Evolutionary conservation across 2,329 filamentous ascomycete genomes (phyloP).

Genomic region (Trichoderma afroharzianum): DNA sequence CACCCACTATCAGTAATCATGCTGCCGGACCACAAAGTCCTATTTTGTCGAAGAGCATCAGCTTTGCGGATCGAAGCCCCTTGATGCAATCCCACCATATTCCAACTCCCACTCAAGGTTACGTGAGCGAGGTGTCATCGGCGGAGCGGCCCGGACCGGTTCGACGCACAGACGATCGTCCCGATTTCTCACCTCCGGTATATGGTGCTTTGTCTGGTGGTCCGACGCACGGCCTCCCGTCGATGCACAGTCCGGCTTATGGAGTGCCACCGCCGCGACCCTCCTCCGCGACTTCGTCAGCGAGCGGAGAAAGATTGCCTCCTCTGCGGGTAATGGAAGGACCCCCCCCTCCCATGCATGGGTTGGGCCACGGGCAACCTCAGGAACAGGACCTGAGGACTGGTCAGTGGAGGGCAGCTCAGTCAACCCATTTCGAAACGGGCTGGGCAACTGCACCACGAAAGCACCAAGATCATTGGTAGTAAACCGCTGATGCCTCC

Average conservation of each 20-base stretch:
- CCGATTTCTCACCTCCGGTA: constrained; percentile 39
- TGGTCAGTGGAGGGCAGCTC: constrained; percentile 35
- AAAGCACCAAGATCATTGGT: constrained; percentile 24
- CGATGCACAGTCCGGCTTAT: constrained; percentile 40
- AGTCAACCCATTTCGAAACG: constrained; percentile 32
- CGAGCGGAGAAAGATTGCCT: constrained; percentile 43
- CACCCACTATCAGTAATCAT: constrained; percentile 52
- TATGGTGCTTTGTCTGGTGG: constrained; percentile 37
- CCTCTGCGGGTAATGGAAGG: constrained; percentile 46
- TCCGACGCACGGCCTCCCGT: constrained; percentile 38
- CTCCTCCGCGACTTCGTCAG: constrained; percentile 36
- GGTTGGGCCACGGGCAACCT: constrained; percentile 25
- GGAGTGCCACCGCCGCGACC: constrained; percentile 35
- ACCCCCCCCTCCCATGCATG: constrained; percentile 22
- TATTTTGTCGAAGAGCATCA: constrained; percentile 33
- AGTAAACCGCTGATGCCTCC: not conserved
- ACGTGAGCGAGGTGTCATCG: constrained; percentile 41
- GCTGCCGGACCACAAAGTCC: constrained; percentile 54
- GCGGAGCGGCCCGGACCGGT: constrained; percentile 46
- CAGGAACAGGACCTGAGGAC: constrained; percentile 36
- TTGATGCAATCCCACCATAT: constrained; percentile 26
- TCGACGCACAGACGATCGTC: constrained; percentile 46
- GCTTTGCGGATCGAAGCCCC: constrained; percentile 38
- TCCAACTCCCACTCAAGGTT: constrained; percentile 30
- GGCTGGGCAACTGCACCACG: constrained; percentile 36